phyloP scores from a whole-genome alignment of 192 early-diverging fungal genomes.

The Ramicandelaber brevisporus region DNA sequence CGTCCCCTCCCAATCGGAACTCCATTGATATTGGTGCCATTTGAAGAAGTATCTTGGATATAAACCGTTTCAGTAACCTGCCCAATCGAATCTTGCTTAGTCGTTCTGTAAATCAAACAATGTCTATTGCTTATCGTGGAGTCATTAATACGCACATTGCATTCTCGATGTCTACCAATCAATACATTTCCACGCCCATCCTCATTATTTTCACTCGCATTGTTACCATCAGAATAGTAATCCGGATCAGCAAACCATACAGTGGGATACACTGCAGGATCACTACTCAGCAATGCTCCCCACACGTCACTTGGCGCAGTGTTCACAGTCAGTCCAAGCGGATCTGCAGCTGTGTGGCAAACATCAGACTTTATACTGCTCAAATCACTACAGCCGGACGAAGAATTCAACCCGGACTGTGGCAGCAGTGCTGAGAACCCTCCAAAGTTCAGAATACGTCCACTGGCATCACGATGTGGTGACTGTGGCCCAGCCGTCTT shows the following conservation, averaged over 20 bases:
- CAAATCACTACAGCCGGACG: too few relatives aligned
- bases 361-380: too few relatives aligned
- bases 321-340: constrained; percentile 16
- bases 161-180: constrained; percentile 5
- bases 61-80: constrained; percentile 6
- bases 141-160: constrained; percentile 17
- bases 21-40: constrained; percentile 46
- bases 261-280: constrained; percentile 16
- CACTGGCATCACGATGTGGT: constrained; percentile 10
- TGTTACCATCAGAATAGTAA: background rate
- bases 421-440: constrained; percentile 13
- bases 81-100: background rate
- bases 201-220: background rate
- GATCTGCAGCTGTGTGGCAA: too few relatives aligned
- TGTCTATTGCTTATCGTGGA: constrained; percentile 21
- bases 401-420: too few relatives aligned
- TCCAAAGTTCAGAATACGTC: too few relatives aligned
- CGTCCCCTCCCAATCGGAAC: constrained; percentile 18
- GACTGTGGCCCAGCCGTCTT: background rate
- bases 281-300: constrained; percentile 19
- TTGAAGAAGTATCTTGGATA: constrained; percentile 27
- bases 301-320: constrained; percentile 17
- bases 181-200: background rate
- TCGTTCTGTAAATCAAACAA: constrained; percentile 16
- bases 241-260: constrained; percentile 6